Evolutionary conservation across 768 basidiomycete genomes (phyloP).

Genomic region (Tulasnella sp.): DNA sequence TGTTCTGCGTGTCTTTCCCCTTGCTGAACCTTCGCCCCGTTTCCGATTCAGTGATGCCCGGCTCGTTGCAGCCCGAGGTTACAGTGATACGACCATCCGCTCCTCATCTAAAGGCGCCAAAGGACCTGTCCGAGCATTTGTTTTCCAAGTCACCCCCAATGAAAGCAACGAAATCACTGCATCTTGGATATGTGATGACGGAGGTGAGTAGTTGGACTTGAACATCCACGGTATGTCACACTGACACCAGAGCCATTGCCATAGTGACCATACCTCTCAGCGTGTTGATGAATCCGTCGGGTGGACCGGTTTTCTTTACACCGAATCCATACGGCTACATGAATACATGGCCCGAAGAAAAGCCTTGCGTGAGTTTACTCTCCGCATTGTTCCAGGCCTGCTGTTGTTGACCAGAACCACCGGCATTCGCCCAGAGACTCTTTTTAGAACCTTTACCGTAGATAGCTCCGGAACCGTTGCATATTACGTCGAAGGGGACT

Average conservation of each 20-base stretch:
- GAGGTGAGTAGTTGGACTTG: too few relatives aligned
- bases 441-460: background rate
- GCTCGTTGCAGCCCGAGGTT: background rate
- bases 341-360: background rate
- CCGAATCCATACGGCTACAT: background rate
- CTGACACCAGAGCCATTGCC: too few relatives aligned
- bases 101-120: background rate
- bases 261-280: too few relatives aligned
- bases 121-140: background rate
- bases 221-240: too few relatives aligned
- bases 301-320: background rate
- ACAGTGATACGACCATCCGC: background rate
- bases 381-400: background rate
- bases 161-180: background rate
- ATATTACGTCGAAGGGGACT: too few relatives aligned
- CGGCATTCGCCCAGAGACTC: background rate
- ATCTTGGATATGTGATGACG: background rate
- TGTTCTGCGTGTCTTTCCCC: background rate
- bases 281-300: background rate
- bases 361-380: background rate
- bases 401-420: background rate
- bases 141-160: background rate
- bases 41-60: background rate
- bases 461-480: too few relatives aligned
- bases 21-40: too few relatives aligned